Base-by-base conservation (phyloP, 371 early-diverging fungal species). In the Umbelopsis sp. region DNA sequence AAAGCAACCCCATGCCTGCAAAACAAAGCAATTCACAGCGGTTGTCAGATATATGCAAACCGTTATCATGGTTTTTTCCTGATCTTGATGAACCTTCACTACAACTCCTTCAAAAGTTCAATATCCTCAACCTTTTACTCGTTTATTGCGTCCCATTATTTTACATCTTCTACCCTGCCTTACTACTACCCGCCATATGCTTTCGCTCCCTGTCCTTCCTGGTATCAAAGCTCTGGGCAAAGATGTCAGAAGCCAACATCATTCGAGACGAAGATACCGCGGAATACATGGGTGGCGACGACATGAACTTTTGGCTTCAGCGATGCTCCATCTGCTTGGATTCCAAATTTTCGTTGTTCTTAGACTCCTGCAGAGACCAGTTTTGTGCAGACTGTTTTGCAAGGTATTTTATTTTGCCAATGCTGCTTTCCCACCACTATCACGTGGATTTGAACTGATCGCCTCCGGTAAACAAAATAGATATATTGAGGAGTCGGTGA, bases 261-360 rank as follows among this genome's bases (percentile, higher is more conserved):
- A 29, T 57, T 35, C 57, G 35, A 35, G 57, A 57, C 29, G 57
- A 57, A 57, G 57, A 57, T 35, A 32, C 35, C 14, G 29, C 57
- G 4, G 57, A 57, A 12, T 57, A 57, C 57, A 12, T 57, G n/a
- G 48, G 48, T n/a, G 57, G 57, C 32, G 57, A 79, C 12, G 82
- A 87, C 22, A 80, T 89, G 72, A 87, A 90, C 51, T 87, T 81
- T 63, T 90, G 87, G 85, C 68, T 89, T 11, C 87, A 86, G 38
- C 75, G 87, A 22, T 90, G 90, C 64, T 89, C 89, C 32, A 90
- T 90, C 67, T 90, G 90, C 72, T 83, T 90, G 65, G 89, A 87
- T 51, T 78, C 81, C n/a, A 81, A 80, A 0, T 80, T 86, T 57
- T 85, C 81, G 63, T 73, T 90, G 38, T 90, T 88, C 45, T 75